Base-by-base conservation (phyloP, 106 monocot genomes). In the Triglochin maritima region DNA sequence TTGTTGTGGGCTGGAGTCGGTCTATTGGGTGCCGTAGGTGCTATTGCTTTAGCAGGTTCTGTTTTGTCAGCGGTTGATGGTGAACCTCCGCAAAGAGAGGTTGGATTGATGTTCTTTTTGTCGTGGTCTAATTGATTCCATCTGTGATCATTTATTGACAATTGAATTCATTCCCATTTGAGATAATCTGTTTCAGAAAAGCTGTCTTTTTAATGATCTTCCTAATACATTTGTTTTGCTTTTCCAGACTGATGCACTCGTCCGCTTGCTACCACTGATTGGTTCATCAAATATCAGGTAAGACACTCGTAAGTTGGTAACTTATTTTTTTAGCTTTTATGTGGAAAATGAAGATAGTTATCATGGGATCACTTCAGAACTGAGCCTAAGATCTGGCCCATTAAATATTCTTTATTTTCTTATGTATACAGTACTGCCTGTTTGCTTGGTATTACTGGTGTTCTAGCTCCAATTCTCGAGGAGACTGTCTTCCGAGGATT, bases 401-500 rank as follows among this genome's bases (percentile, higher is more conserved):
- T 44, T 14, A 9, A 4, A 5, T 71, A 12, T 45, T 17, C 14
- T 11, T 71, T 47, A 44, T 41, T 75, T 49, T 69, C 7, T 54
- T 65, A 14, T 69, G 50, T 50, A 16, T 48, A 17, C 70, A 98
- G 96, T 66, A 98, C 96, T 69, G 80, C 81, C 17, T 88, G 69
- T 71, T 73, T 98, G 53, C 76, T 98, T 60, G 88, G 79, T 58
- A 77, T 91, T 9, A 92, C 96, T 14, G 91, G 86, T 70, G 77
- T 98, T 84, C 70, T 98, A 63, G 91, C 91, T 2, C 96, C 86
- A 17, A 4, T 98, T 77, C 88, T 98, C 14, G 91, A 98, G 82
- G 96, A 98, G 74, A 91, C 91, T 47, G 81, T 98, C 11, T 98
- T 98, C 72, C 76, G 91, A 53, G 91, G 96, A 2, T 98, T 98